Evolutionary conservation across 2,329 filamentous ascomycete genomes (phyloP), one percentile per base, ranked within the genome.

Genomic region (Penicillium sp.): DNA sequence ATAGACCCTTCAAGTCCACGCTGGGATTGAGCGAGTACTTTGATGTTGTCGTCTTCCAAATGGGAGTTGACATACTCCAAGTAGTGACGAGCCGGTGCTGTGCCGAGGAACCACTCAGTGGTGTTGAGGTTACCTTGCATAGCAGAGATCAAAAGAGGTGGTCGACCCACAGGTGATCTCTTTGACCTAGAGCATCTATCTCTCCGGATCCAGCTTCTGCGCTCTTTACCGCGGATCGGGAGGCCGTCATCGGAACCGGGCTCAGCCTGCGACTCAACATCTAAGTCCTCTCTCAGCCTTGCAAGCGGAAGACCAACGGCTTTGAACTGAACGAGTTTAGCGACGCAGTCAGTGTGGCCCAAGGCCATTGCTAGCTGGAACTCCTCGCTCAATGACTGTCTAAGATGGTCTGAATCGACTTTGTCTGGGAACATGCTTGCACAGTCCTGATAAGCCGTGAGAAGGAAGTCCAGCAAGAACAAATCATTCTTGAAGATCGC

Each of bases 51-150:
- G 51, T 91, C 83, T 20, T 81, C 73, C 49, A 74, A 74, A 44
- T 86, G 78, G 1, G 72, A 65, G 53, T 81, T 77, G 0, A 82
- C 76, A 60, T 89, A 93, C 37, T 87, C 80, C 22, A 76, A 67
- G 59, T 93, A 93, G 44, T 79, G 74, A 23, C 81, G 75, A 55
- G 80, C 69, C 0, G 88, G 86, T 0, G 80, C 77, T 50, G 87
- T 85, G 47, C 85, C 82, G 45, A 89, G 67, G 63, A 91, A 87
- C 80, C 86, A 94, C 60, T 93, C 82, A 0, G 88, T 79, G 14
- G 77, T 77, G 31, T 84, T 78, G n/a, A 91, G 63, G 16, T 74
- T 84, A 3, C 81, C 67, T n/a, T 54, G 42, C 4, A 56, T 40
- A 1, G 65, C 64, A 22, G 67, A 59, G 6, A 55, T 44, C 16